Evolutionary conservation across 139 green algal species (phyloP).

Genomic region (Haematococcus lacustris): DNA sequence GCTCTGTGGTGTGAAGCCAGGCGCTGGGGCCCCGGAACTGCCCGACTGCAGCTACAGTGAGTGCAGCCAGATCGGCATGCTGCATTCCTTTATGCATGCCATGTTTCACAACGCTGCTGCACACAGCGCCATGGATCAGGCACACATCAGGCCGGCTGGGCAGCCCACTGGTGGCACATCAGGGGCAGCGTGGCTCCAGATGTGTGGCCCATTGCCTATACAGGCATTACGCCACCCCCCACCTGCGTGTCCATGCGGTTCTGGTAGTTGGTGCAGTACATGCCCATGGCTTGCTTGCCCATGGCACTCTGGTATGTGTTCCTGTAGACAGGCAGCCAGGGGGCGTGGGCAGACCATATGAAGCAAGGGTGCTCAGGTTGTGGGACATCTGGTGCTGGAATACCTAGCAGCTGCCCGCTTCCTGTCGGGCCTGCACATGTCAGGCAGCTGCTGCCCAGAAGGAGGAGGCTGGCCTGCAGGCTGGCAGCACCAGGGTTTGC

Average conservation of each 20-base stretch:
- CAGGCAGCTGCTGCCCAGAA: too few species aligned
- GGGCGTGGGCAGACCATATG: too few species aligned
- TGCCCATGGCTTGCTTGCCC: slow-evolving; percentile 94
- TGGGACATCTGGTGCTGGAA: too few species aligned
- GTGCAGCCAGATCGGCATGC: neutral
- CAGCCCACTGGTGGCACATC: neutral
- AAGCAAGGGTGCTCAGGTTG: too few species aligned
- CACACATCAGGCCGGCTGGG: neutral
- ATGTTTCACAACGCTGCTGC: neutral
- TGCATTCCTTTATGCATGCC: neutral
- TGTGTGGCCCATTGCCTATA: neutral
- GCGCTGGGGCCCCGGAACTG: neutral
- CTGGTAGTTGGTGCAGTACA: slow-evolving; percentile 82
- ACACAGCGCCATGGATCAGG: neutral
- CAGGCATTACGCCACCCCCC: neutral
- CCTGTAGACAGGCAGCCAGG: too few species aligned
- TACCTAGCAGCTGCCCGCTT: too few species aligned
- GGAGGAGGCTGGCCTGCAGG: too few species aligned
- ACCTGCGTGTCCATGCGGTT: slow-evolving; percentile 64
- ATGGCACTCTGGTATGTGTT: slow-evolving; percentile 85
- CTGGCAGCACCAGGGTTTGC: too few species aligned
- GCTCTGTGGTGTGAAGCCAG: neutral
- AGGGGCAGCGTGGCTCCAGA: too few species aligned
- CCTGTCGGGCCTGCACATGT: too few species aligned
- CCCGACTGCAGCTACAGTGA: neutral